Evolutionary conservation across 352 stramenopile genomes (phyloP).

Genomic region (Ophiocytium majus): DNA sequence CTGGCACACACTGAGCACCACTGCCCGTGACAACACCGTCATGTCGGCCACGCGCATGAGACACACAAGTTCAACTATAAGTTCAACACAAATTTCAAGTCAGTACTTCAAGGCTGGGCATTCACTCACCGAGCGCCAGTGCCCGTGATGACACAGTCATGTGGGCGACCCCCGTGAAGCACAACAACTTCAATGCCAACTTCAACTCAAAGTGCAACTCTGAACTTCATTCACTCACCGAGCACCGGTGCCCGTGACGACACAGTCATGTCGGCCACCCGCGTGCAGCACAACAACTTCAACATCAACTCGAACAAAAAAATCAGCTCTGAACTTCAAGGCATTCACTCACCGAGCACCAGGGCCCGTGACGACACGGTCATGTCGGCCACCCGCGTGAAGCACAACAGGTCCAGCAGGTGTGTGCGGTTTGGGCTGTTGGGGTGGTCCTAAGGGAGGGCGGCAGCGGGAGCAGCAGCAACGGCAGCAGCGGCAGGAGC

Average conservation of each 20-base stretch:
- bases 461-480: too few species aligned
- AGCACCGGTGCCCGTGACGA: conserved; percentile 60
- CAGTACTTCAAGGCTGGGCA: too few species aligned
- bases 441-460: conserved; percentile 28
- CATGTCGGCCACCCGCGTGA: conserved; percentile 71
- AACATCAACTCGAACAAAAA: too few species aligned
- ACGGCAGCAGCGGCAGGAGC: too few species aligned
- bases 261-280: conserved; percentile 64
- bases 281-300: conserved; percentile 86
- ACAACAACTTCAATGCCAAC: too few species aligned
- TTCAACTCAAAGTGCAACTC: too few species aligned
- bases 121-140: conserved; percentile 61
- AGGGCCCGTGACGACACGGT: conserved; percentile 51
- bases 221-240: conserved; percentile 35
- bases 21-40: conserved; percentile 44
- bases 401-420: conserved; percentile 88
- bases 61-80: conserved; percentile 90
- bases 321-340: too few species aligned
- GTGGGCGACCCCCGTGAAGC: conserved; percentile 74
- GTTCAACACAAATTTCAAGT: too few species aligned
- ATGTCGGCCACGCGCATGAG: conserved; percentile 72
- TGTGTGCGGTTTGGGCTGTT: conserved; percentile 70
- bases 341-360: conserved; percentile 60
- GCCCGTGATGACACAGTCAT: conserved; percentile 49
- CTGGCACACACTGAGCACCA: conserved; percentile 64